Evolutionary conservation across 2,329 filamentous ascomycete species (phyloP).

Genomic region (Scopulariopsis brevicaulis): DNA sequence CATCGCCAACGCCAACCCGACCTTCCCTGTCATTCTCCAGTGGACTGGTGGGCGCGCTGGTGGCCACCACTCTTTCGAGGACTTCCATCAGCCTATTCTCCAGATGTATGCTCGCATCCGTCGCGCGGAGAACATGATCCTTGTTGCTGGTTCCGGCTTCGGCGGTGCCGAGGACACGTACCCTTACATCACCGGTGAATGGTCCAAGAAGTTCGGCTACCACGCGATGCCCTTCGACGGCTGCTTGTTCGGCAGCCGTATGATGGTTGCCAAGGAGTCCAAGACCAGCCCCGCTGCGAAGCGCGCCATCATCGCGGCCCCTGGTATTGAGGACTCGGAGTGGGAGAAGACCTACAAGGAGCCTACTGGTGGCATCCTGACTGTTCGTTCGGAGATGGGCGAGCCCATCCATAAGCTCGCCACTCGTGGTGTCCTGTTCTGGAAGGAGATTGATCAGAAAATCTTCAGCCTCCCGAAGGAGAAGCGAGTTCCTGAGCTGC

Average conservation of each 20-base stretch:
- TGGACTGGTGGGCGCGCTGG: conserved; percentile 93
- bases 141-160: conserved; percentile 86
- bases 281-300: conserved; percentile 81
- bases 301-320: conserved; percentile 78
- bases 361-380: conserved; percentile 85
- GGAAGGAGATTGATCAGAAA: conserved; percentile 98
- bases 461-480: conserved; percentile 96
- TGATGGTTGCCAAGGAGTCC: conserved; percentile 92
- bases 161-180: conserved; percentile 85
- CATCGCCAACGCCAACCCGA: conserved; percentile 87
- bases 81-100: conserved; percentile 86
- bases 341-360: conserved; percentile 95
- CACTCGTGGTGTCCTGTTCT: conserved; percentile 90
- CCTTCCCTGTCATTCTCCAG: conserved; percentile 84
- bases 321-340: conserved; percentile 67
- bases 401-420: conserved; percentile 99
- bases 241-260: conserved; percentile 78
- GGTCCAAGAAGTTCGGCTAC: conserved; percentile 80
- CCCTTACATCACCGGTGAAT: conserved; percentile 79
- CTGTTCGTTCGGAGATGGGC: conserved; percentile 96
- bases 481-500: conserved; percentile 77
- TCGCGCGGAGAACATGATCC: conserved; percentile 73
- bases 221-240: conserved; percentile 93
- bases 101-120: conserved; percentile 86
- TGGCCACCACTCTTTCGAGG: conserved; percentile 89